These are phyloP conservation scores for Talaromyces sp. DNA, from an alignment of 2,329 filamentous ascomycete genomes.

Conservation along the genomic window DNA sequence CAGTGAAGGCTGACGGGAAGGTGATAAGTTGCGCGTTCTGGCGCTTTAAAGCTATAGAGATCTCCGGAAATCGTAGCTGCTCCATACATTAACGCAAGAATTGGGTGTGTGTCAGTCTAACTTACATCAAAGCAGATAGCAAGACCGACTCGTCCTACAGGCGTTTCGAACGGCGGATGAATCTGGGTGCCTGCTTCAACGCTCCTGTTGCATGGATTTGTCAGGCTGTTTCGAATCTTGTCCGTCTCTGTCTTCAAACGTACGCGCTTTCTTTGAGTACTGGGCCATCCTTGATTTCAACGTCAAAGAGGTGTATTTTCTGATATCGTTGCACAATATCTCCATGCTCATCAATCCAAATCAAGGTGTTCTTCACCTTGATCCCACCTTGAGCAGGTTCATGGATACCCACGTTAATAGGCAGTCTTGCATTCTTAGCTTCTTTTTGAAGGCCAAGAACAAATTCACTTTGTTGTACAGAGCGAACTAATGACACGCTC, in stretches of 20 bases:
- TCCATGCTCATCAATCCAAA: slow-evolving; percentile 62
- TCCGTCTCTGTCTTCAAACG: background rate
- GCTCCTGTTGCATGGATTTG: slow-evolving; percentile 34
- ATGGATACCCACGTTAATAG: slow-evolving; percentile 84
- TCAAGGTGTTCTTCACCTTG: slow-evolving; percentile 58
- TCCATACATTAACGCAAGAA: background rate
- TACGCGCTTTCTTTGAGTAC: slow-evolving; percentile 57
- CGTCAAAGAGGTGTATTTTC: slow-evolving; percentile 88
- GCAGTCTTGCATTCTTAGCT: slow-evolving; percentile 59
- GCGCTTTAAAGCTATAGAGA: slow-evolving; percentile 60
- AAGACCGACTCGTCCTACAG: slow-evolving; percentile 69
- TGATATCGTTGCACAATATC: slow-evolving; percentile 64
- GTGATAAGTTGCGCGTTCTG: slow-evolving; percentile 70
- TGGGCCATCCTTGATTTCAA: slow-evolving; percentile 54
- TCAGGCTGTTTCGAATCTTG: background rate
- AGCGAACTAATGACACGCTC: slow-evolving; percentile 64
- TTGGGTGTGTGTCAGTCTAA: background rate
- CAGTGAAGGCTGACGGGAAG: slow-evolving; percentile 86
- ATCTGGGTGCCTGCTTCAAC: slow-evolving; percentile 65
- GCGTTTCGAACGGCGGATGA: slow-evolving; percentile 64
- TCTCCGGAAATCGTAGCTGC: slow-evolving; percentile 71
- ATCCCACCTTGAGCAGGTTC: slow-evolving; percentile 55
- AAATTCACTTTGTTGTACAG: slow-evolving; percentile 64
- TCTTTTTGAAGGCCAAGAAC: slow-evolving; percentile 67
- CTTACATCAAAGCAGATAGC: slow-evolving; percentile 80